Percentiles rank a stretch among this genome's conserved stretches.
Evolutionary conservation across 2,329 filamentous ascomycete genomes (phyloP).

Genomic region (Penicillium sp.): DNA sequence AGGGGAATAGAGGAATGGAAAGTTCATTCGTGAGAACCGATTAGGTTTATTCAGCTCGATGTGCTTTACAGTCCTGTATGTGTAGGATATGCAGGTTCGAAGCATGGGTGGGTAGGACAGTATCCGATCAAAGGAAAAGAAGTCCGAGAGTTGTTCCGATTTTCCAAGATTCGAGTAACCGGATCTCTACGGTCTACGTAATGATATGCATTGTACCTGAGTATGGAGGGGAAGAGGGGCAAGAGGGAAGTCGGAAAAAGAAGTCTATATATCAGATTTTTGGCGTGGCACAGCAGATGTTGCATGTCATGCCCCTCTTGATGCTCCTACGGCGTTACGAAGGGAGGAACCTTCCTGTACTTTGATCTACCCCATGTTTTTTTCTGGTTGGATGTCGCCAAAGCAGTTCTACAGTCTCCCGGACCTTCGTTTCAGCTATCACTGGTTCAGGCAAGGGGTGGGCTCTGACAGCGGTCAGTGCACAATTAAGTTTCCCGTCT

Average conservation of each 20-base stretch:
- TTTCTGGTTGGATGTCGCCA: slow-evolving; percentile 2
- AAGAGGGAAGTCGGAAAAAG: neutral
- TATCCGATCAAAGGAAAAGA: neutral
- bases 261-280: slow-evolving; percentile 13
- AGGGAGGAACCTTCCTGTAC: neutral
- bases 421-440: slow-evolving; percentile 19
- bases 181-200: neutral
- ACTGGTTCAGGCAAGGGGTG: slow-evolving; percentile 17
- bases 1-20: neutral
- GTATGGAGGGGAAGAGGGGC: neutral
- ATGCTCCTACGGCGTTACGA: neutral
- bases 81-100: neutral
- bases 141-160: neutral
- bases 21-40: neutral
- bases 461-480: slow-evolving; percentile 1
- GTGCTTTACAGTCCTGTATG: neutral
- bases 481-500: neutral
- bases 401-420: neutral
- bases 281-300: slow-evolving; percentile 3
- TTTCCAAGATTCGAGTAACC: neutral
- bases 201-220: slow-evolving; percentile 8
- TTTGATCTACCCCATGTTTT: slow-evolving; percentile 7
- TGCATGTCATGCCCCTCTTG: slow-evolving; percentile 7
- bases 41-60: neutral
- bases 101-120: neutral